Base-by-base conservation (phyloP, 257 asterid species). In the Phtheirospermum japonicum region DNA sequence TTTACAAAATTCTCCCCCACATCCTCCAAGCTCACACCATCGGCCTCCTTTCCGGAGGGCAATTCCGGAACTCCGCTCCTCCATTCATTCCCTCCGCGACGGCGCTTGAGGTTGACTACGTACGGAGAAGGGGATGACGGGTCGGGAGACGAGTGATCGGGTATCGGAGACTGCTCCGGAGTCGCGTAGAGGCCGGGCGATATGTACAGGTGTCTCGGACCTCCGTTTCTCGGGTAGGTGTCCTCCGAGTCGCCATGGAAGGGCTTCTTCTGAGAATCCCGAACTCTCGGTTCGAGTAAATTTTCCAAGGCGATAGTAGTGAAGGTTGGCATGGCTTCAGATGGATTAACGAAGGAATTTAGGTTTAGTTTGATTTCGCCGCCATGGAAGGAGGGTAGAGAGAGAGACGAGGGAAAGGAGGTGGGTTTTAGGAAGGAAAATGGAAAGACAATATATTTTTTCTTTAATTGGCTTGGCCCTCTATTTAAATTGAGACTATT, bases 161-260 rank as follows among this genome's bases (percentile, higher is more conserved):
- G 82, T 30, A 88, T 80, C 16, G 98, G 93, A 49, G 89, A 76
- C 30, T 83, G 88, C 51, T 70, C 87, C 34, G 96, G 96, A n/a
- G 96, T 88, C 12, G 71, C 70, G 46, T 90, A 85, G 68, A 88
- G 64, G 30, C 86, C 82, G 58, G 98, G 95, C 9, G 91, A 76
- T 66, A 91, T 85, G 64, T 78, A 88, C 20, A 88, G 62, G 65
- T 90, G 98, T 45, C 77, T 83, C 26, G 83, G 45, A 46, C 57
- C 70, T 8, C 56, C 73, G 19, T 23, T 51, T n/a, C 51, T 72
- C 69, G 71, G 55, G 0, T 57, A 4, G 19, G 74, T 48, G 14
- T 60, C 42, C 11, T 65, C 66, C 6, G 28, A 45, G 4, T 49
- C 69, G 20, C 36, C 70, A 11, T 59, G 11, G 7, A 20, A 63